phyloP scores from a whole-genome alignment of 345 rosid genomes.

The Eucalyptus shirleyi region DNA sequence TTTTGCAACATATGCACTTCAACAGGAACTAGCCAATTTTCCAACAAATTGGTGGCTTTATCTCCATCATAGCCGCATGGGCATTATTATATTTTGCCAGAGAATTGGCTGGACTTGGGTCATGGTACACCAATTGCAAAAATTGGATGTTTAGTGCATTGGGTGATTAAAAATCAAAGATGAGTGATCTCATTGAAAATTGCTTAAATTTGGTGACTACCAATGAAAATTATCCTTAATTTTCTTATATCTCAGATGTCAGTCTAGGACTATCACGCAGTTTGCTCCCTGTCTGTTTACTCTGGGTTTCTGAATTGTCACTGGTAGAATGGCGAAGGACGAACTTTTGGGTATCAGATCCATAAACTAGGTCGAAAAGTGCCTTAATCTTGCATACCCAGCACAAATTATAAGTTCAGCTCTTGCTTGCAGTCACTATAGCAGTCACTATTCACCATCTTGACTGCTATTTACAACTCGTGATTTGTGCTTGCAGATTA shows the following conservation, averaged over 20 bases:
- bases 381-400: neutral
- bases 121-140: neutral
- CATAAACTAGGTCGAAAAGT: neutral
- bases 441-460: neutral
- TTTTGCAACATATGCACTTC: neutral
- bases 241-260: neutral
- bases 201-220: neutral
- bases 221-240: neutral
- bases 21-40: neutral
- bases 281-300: neutral
- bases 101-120: neutral
- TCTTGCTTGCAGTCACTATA: neutral
- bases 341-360: neutral
- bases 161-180: neutral
- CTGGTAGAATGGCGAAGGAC: neutral
- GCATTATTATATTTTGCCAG: neutral
- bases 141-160: neutral
- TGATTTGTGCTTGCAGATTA: constrained; percentile 24
- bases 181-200: neutral
- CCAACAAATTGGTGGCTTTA: neutral
- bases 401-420: neutral
- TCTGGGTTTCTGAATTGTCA: neutral
- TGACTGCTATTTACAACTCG: neutral
- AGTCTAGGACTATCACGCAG: neutral
- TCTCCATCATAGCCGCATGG: neutral